Evolutionary conservation across 441 rosid genomes (phyloP), one percentile per base, ranked within the genome.

Genomic region (Euphorbia celastroides): DNA sequence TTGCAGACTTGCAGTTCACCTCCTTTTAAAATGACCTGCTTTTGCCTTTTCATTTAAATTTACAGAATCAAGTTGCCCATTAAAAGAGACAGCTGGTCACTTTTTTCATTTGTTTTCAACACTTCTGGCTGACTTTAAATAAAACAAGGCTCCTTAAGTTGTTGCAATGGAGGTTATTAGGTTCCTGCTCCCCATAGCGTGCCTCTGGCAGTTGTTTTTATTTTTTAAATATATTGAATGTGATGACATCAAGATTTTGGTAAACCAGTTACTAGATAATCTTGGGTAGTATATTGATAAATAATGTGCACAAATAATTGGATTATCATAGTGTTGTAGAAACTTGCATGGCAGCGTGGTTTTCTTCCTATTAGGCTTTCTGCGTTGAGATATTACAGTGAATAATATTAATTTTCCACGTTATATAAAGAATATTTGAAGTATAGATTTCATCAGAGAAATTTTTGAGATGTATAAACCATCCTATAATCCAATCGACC

Each of bases 211-310:
- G 31, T 30, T 19, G 10, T 12, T 2, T 50, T 19, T 34, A 55
- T 34, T 14, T 44, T 38, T 51, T 52, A 32, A 44, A n/a, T n/a
- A n/a, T n/a, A n/a, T n/a, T n/a, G n/a, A 22, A 34, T 36, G 13
- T 54, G 60, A 34, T 54, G 26, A 32, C 23, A 56, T 42, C 27
- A 67, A 76, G 48, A 32, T 26, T 36, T 23, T 22, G 26, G 60
- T n/a, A 31, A 51, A 51, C 32, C 55, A 28, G 8, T 31, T 13
- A 31, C 31, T 50, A 28, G 30, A 14, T 19, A n/a, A 50, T 22
- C 19, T 25, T 7, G n/a, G 42, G 17, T 36, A 17, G 16, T 5
- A 52, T 28, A 16, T 23, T 5, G 27, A 36, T 60, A 9, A n/a
- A 60, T 19, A 16, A 25, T 55, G 34, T 7, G 13, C 36, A 16